Conservation (phyloP, 306 rosid genomes). For the Clitoria ternatea region DNA sequence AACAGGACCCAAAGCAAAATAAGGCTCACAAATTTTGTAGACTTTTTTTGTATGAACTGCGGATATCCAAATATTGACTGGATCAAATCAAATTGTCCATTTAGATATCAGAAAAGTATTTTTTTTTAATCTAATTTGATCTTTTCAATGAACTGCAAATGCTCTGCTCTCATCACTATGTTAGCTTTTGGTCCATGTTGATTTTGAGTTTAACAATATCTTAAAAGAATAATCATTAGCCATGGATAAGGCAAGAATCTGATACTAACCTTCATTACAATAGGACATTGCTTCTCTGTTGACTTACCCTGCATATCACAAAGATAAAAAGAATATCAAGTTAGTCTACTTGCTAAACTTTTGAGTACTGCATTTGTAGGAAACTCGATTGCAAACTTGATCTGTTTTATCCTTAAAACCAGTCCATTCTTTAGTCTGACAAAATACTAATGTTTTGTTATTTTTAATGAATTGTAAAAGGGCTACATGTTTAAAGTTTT, state of each 20-base stretch:
- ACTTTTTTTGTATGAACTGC: not conserved
- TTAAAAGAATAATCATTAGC: constrained; percentile 2
- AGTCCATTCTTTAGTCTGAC: not conserved
- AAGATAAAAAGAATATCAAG: constrained; percentile 18
- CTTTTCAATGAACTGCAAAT: not conserved
- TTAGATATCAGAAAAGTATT: not conserved
- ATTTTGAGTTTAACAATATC: not conserved
- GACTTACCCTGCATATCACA: constrained; percentile 52
- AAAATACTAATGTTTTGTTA: not conserved
- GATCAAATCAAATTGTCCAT: not conserved
- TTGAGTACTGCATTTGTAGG: not conserved
- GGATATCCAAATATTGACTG: not conserved
- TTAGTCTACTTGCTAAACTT: constrained; percentile 5
- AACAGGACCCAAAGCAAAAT: not conserved
- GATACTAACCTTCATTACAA: constrained; percentile 62
- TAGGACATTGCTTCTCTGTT: constrained; percentile 61
- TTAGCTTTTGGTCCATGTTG: not conserved
- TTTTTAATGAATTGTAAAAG: not conserved
- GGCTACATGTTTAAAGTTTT: not conserved
- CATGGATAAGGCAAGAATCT: not conserved
- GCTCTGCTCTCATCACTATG: not conserved
- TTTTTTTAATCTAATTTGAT: not conserved
- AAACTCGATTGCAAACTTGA: constrained; percentile 2
- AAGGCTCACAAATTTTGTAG: not conserved
- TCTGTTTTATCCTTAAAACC: constrained; percentile 14